Evolutionary conservation across 176 grass and related monocot genomes (phyloP), one percentile per base, ranked within the genome.

Genomic region (Lolium rigidum): DNA sequence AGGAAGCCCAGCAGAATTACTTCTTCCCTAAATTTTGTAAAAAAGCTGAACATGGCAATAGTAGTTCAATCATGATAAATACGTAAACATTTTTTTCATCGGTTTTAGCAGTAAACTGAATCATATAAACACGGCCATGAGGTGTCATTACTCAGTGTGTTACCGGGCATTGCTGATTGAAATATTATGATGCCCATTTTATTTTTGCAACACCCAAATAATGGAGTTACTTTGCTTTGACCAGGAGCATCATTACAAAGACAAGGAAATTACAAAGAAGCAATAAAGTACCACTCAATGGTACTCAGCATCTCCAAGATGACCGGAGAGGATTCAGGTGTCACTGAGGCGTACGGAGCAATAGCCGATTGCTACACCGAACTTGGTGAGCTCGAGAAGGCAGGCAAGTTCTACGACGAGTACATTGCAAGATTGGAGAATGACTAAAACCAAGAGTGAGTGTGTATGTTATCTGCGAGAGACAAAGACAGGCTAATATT

Each of bases 301-400:
- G 97, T 98, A 78, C 82, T 96, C 24, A 86, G 91, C 54, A 88
- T 95, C 82, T 98, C 97, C 14, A 88, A 85, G 73, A 87, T 78
- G 81, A 90, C 88, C 0, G 82, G 88, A 77, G 97, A 96, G 88
- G 88, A 94, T 65, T 82, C 97, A 2, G 97, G 97, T 51, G 78
- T 96, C 44, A 98, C 97, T 4, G 94, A 98, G 87, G 97, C 94
- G 8, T 98, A 95, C 1, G 94, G 97, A 41, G 97, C 97, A 57
- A 98, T 98, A 73, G 94, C 97, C 0, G 97, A 98, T 77, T 98
- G 97, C 90, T 98, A 95, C 82, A 98, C 97, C 0, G 97, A 98
- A 78, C 60, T 96, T 37, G 92, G 94, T 75, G 97, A 98, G 83
- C 92, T 98, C 2, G 97, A 98, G 87, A 92, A 92, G 80, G 97